A percentile compares a stretch with the other conserved stretches of the same genome.
Evolutionary conservation across 768 basidiomycete genomes (phyloP).

Genomic region (Suillus ampliporus): DNA sequence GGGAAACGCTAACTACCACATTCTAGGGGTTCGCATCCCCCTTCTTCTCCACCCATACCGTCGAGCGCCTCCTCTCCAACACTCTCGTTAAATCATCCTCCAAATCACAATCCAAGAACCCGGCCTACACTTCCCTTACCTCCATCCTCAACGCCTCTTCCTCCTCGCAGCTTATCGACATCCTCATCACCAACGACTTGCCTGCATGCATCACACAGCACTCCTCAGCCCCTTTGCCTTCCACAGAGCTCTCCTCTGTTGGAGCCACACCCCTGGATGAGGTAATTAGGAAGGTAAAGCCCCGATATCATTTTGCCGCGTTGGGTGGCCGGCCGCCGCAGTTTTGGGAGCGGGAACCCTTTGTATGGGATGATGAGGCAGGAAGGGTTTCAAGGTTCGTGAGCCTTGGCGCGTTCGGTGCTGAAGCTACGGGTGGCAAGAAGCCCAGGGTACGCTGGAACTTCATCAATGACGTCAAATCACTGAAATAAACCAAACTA

Average conservation of each 20-base stretch:
- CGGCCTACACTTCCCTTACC: slow-evolving; percentile 68
- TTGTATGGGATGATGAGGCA: slow-evolving; percentile 76
- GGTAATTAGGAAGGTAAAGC: slow-evolving; percentile 66
- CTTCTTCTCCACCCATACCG: slow-evolving; percentile 71
- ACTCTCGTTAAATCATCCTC: slow-evolving; percentile 57
- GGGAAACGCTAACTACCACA: slow-evolving; percentile 7
- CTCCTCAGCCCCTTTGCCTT: slow-evolving; percentile 58
- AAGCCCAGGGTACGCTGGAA: slow-evolving; percentile 77
- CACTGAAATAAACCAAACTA: background rate
- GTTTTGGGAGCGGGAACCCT: slow-evolving; percentile 98
- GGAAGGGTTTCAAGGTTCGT: slow-evolving; percentile 76
- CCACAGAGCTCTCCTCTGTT: slow-evolving; percentile 45
- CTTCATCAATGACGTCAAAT: background rate
- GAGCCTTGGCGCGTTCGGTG: slow-evolving; percentile 88
- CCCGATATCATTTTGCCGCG: slow-evolving; percentile 87
- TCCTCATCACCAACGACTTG: slow-evolving; percentile 83
- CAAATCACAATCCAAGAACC: slow-evolving; percentile 45
- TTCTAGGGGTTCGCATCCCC: slow-evolving; percentile 76
- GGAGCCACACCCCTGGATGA: slow-evolving; percentile 69
- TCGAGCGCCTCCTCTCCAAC: slow-evolving; percentile 76
- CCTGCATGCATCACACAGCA: slow-evolving; percentile 67
- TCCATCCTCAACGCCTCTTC: slow-evolving; percentile 66
- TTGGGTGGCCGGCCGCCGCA: slow-evolving; percentile 65
- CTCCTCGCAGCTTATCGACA: slow-evolving; percentile 73
- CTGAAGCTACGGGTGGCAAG: slow-evolving; percentile 59